phyloP scores from a whole-genome alignment of 192 early-diverging fungal genomes.

The Glomus cerebriforme region DNA sequence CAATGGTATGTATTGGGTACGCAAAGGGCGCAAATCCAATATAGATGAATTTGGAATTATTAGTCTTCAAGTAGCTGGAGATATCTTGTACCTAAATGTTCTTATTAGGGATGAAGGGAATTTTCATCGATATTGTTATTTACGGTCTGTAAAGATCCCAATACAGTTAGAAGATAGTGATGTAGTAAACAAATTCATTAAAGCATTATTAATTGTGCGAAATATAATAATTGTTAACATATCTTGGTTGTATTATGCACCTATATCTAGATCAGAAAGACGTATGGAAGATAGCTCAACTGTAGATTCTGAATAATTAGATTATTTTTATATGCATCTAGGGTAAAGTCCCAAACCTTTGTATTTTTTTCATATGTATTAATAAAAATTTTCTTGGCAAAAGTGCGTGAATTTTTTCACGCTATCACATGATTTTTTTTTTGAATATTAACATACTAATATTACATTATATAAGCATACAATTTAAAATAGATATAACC shows the following conservation, averaged over 20 bases:
- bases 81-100: conserved; percentile 21
- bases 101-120: conserved; percentile 12
- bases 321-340: too few relatives aligned
- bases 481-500: too few relatives aligned
- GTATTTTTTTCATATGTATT: too few relatives aligned
- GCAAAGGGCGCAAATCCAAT: neutral
- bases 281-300: conserved; percentile 8
- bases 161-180: neutral
- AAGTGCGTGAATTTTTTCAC: too few relatives aligned
- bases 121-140: conserved; percentile 12
- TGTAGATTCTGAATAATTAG: neutral
- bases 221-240: conserved; percentile 14
- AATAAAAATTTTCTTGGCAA: too few relatives aligned
- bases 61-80: conserved; percentile 1
- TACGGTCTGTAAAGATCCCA: neutral
- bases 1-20: conserved; percentile 10
- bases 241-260: conserved; percentile 5
- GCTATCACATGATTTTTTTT: too few relatives aligned
- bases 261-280: conserved; percentile 1
- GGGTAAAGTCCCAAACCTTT: too few relatives aligned
- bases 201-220: neutral
- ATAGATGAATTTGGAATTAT: conserved; percentile 19
- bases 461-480: too few relatives aligned
- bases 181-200: conserved; percentile 3
- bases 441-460: too few relatives aligned